A percentile compares a stretch with the other conserved stretches of the same genome.
Evolutionary conservation across 768 basidiomycete genomes (phyloP).

Genomic region (Amanita phalloides): DNA sequence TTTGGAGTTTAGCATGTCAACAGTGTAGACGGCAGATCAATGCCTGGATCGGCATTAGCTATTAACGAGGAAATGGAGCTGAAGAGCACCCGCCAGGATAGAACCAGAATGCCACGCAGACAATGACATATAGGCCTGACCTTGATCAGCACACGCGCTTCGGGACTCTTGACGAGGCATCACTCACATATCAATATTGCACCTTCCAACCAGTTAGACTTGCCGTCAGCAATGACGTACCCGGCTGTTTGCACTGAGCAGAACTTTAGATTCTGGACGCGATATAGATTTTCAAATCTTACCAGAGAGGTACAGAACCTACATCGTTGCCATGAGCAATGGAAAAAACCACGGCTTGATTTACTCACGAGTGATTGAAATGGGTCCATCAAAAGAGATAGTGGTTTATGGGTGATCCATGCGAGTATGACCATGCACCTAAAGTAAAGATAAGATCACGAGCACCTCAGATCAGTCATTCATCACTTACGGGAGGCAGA

Average conservation of each 20-base stretch:
- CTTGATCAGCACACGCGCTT: not conserved
- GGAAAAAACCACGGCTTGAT: constrained; percentile 10
- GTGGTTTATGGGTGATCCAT: constrained; percentile 73
- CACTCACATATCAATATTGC: constrained; percentile 58
- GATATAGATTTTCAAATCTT: not conserved
- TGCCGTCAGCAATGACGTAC: constrained; percentile 78
- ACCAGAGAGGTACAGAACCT: constrained; percentile 43
- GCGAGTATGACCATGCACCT: constrained; percentile 69
- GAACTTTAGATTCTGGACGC: not conserved
- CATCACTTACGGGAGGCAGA: constrained; percentile 31
- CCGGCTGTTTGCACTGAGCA: constrained; percentile 67
- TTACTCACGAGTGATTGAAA: constrained; percentile 53
- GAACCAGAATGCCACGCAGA: constrained; percentile 69
- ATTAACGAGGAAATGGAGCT: not conserved
- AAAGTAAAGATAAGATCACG: not conserved
- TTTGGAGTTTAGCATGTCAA: not conserved
- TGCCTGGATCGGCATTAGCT: not conserved
- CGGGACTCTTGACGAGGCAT: not conserved
- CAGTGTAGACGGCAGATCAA: not conserved
- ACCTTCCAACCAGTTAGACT: constrained; percentile 89
- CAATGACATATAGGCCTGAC: constrained; percentile 56
- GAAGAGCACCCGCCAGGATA: constrained; percentile 30
- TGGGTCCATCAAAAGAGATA: constrained; percentile 79
- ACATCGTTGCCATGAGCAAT: not conserved
- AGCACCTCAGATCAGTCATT: not conserved